phyloP scores from a whole-genome alignment of 78 protist species.

The Protostelium mycophagum region DNA sequence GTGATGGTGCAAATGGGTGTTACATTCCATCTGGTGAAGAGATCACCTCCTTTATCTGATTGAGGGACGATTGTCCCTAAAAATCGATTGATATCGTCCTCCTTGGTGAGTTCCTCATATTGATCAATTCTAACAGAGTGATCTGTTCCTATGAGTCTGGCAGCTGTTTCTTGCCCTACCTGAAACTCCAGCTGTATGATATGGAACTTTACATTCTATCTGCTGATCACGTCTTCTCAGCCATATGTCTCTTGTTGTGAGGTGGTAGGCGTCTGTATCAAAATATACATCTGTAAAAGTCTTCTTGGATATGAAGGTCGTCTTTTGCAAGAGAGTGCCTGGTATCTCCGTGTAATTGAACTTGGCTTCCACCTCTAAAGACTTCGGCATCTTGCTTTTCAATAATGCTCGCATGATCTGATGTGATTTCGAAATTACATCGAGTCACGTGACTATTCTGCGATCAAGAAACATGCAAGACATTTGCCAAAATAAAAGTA shows the following conservation, averaged over 20 bases:
- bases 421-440: no score
- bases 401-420: no score
- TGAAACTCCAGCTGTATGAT: no score
- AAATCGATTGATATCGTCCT: not conserved
- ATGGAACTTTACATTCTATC: not conserved
- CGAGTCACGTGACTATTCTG: no score
- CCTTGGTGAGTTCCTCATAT: not conserved
- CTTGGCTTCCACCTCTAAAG: constrained; percentile 2
- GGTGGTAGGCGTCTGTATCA: not conserved
- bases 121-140: not conserved
- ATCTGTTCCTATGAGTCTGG: no score
- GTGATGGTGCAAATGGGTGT: not conserved
- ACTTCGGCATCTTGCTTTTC: no score
- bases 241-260: not conserved
- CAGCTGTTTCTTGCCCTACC: no score
- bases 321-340: not conserved
- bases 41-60: not conserved
- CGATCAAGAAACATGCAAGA: no score
- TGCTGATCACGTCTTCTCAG: not conserved
- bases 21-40: not conserved
- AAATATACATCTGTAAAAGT: not conserved
- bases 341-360: not conserved
- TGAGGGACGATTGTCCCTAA: not conserved
- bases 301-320: not conserved
- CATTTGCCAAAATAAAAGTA: no score